Evolutionary conservation across 208 protist species (phyloP).

Genomic region (Crithidia bombi): DNA sequence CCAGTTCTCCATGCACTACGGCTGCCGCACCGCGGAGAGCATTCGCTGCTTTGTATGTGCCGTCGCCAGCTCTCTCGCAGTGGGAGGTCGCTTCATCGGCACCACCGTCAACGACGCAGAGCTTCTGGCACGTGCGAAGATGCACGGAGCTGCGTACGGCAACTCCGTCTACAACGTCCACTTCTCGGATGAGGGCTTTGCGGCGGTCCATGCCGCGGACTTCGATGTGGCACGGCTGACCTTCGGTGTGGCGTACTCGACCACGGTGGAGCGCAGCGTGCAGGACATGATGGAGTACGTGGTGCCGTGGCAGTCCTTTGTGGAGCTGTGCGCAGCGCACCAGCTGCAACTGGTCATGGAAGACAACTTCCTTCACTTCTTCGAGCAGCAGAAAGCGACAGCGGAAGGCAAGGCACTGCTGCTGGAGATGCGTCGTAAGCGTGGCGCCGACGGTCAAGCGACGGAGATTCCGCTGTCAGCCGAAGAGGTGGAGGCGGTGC

Average conservation of each 20-base stretch:
- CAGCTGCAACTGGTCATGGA: conserved; percentile 46
- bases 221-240: conserved; percentile 13
- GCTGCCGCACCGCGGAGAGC: conserved; percentile 46
- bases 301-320: conserved; percentile 70
- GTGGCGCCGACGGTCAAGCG: conserved; percentile 30
- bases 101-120: conserved; percentile 74
- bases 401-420: conserved; percentile 38
- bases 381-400: conserved; percentile 45
- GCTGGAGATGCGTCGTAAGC: conserved; percentile 20
- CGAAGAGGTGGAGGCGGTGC: conserved; percentile 50
- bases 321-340: conserved; percentile 44
- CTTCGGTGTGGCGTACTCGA: conserved; percentile 67
- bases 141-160: conserved; percentile 49
- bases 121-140: conserved; percentile 37
- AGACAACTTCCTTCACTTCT: conserved; percentile 54
- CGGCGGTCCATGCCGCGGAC: conserved; percentile 17
- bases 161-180: conserved; percentile 53
- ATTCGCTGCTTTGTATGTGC: conserved; percentile 54
- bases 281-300: conserved; percentile 71
- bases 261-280: conserved; percentile 71
- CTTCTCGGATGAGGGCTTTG: conserved; percentile 42
- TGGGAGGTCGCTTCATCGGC: conserved; percentile 70
- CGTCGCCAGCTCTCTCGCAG: conserved; percentile 43
- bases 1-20: conserved; percentile 89
- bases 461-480: conserved; percentile 33